Conservation (phyloP, 495 filamentous ascomycete species). For the Penicillium manginii region DNA sequence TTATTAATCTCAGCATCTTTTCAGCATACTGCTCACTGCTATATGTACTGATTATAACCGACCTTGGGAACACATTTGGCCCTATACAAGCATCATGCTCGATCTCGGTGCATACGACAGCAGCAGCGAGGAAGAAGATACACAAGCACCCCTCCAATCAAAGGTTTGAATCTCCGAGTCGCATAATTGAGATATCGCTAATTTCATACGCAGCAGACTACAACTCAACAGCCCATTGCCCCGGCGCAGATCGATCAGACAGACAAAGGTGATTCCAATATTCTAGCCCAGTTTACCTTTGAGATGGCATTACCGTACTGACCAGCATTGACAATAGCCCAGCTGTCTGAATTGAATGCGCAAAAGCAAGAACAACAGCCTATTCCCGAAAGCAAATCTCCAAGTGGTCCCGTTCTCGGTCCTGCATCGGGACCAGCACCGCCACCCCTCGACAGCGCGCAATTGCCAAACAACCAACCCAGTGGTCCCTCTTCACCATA, state of each 20-base stretch:
- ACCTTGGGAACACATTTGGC: background rate
- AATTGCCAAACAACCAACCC: constrained; percentile 21
- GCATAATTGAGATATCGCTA: background rate
- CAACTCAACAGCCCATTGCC: constrained; percentile 4
- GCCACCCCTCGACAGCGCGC: constrained; percentile 30
- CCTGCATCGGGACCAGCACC: constrained; percentile 52
- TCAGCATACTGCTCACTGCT: background rate
- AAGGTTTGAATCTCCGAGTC: constrained; percentile 20
- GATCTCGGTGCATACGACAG: constrained; percentile 74
- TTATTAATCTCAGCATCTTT: background rate
- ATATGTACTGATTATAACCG: background rate
- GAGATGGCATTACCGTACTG: background rate
- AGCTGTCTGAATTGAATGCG: background rate
- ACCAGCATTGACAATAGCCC: background rate
- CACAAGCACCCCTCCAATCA: constrained; percentile 17
- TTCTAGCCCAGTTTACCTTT: background rate
- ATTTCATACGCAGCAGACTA: background rate
- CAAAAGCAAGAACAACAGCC: background rate
- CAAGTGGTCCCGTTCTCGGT: constrained; percentile 49
- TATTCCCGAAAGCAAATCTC: constrained; percentile 12
- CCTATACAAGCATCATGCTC: constrained; percentile 51
- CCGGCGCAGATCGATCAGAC: constrained; percentile 5
- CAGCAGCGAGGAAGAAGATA: constrained; percentile 74
- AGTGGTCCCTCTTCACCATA: constrained; percentile 68
- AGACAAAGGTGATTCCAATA: constrained; percentile 22